Conservation (phyloP, 306 rosid genomes). For the Dalbergia oliveri region DNA sequence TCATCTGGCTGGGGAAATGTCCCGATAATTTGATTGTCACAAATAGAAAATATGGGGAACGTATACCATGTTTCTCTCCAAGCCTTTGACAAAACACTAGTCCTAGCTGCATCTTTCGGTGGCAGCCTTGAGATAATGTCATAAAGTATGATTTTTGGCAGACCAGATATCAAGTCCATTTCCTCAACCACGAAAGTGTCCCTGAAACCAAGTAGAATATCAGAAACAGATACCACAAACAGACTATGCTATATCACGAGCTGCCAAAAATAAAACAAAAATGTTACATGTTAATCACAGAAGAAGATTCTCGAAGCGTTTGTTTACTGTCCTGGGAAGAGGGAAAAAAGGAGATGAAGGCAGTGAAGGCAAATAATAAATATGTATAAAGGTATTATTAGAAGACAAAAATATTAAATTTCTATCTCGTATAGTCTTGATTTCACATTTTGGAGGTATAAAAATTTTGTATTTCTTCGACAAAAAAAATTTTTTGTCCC, state of each 20-base stretch:
- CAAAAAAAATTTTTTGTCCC: too few species aligned
- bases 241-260: background rate
- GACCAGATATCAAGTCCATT: slow-evolving; percentile 40
- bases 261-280: background rate
- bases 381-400: too few species aligned
- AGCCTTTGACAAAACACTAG: slow-evolving; percentile 47
- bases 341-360: too few species aligned
- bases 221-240: background rate
- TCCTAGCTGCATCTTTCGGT: slow-evolving; percentile 43
- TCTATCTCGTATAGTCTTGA: too few species aligned
- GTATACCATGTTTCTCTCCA: slow-evolving; percentile 47
- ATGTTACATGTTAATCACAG: too few species aligned
- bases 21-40: background rate
- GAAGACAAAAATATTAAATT: too few species aligned
- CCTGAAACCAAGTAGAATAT: background rate
- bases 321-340: too few species aligned
- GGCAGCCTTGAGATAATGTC: slow-evolving; percentile 48
- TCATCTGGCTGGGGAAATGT: background rate
- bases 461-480: too few species aligned
- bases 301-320: background rate
- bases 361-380: too few species aligned
- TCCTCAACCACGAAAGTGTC: background rate
- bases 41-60: slow-evolving; percentile 43
- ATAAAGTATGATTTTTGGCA: slow-evolving; percentile 48
- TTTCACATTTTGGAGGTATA: too few species aligned